A percentile compares a stretch with the other conserved stretches of the same genome.
These are phyloP conservation scores for Nyctanthes arbortristis DNA, from an alignment of 257 asterid species.

Conservation along the genomic window DNA sequence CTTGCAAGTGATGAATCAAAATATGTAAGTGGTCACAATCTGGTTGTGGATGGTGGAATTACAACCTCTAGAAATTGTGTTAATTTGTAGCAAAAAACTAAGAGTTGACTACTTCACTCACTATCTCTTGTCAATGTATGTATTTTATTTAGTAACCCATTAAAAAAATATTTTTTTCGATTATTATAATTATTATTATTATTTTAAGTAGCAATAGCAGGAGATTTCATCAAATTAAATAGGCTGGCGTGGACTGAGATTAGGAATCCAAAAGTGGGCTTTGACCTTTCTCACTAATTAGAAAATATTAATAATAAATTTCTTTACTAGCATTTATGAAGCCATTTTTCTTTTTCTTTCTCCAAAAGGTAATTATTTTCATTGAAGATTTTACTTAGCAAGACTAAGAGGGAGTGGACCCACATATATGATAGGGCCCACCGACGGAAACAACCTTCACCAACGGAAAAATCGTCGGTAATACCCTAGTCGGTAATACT, in stretches of 20 bases:
- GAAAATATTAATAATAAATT: too few relatives aligned
- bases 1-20: constrained; percentile 60
- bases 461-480: too few relatives aligned
- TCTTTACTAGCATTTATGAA: too few relatives aligned
- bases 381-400: too few relatives aligned
- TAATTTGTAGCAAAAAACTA: constrained; percentile 33
- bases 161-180: too few relatives aligned
- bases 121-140: background rate
- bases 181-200: background rate
- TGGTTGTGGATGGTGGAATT: constrained; percentile 68
- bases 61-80: constrained; percentile 55
- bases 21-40: constrained; percentile 67
- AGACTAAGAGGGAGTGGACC: too few relatives aligned
- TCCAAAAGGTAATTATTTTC: too few relatives aligned
- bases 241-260: background rate
- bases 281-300: background rate
- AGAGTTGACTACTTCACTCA: background rate
- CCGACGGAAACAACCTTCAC: too few relatives aligned
- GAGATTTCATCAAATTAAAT: background rate
- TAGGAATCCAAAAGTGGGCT: background rate
- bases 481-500: too few relatives aligned
- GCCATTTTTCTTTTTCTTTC: too few relatives aligned
- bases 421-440: too few relatives aligned
- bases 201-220: background rate
- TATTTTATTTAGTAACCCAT: background rate